Evolutionary conservation across 2,329 filamentous ascomycete species (phyloP).

Genomic region (Colletotrichum sp.): DNA sequence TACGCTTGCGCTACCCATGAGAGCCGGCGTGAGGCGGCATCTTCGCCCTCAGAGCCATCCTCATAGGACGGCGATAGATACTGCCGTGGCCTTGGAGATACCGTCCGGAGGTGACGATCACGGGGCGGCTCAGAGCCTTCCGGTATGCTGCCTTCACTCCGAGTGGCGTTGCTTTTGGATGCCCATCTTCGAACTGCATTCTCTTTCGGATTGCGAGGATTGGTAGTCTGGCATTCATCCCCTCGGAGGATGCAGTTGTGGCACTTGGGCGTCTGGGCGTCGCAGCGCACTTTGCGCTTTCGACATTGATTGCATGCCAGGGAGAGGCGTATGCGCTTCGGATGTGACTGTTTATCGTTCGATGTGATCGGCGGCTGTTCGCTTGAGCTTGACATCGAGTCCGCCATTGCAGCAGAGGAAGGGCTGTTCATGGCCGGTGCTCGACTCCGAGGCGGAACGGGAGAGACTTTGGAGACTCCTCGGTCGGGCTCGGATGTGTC

Average conservation of each 20-base stretch:
- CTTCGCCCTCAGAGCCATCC: background rate
- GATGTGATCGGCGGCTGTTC: background rate
- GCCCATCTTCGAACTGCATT: conserved; percentile 23
- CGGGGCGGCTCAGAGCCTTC: background rate
- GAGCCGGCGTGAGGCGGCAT: background rate
- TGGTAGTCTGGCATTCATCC: conserved; percentile 28
- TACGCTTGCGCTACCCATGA: conserved; percentile 10
- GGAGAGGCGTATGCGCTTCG: conserved; percentile 26
- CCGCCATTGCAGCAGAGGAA: background rate
- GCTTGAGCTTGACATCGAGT: background rate
- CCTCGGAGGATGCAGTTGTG: conserved; percentile 34
- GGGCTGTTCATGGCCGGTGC: background rate
- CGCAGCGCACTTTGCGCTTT: conserved; percentile 32
- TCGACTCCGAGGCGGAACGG: background rate
- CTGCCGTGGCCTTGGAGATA: background rate
- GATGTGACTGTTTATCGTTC: background rate
- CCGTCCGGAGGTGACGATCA: background rate
- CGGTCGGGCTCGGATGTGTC: background rate
- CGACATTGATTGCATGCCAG: conserved; percentile 30
- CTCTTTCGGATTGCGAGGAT: conserved; percentile 25
- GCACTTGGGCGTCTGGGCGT: conserved; percentile 30
- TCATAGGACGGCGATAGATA: conserved; percentile 4
- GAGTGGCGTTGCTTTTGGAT: conserved; percentile 14
- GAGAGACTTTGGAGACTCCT: background rate
- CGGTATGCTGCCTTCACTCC: background rate